Evolutionary conservation across 306 rosid species (phyloP).

Genomic region (Sesbania bispinosa): DNA sequence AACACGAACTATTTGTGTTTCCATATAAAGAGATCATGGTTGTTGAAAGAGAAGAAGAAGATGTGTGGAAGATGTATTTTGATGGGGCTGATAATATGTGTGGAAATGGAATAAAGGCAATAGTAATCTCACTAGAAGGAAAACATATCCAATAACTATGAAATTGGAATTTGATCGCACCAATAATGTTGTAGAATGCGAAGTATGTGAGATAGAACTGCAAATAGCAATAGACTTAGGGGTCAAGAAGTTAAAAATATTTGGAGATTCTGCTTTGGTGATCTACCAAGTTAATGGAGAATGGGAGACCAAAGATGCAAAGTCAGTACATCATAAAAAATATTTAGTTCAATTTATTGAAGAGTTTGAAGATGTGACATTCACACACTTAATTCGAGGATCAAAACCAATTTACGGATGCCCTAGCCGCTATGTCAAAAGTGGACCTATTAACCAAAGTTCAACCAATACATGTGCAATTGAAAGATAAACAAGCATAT

Average conservation of each 20-base stretch:
- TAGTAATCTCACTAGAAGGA: not conserved
- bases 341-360: not conserved
- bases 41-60: not conserved
- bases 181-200: not conserved
- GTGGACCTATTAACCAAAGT: too few species aligned
- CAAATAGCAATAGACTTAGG: not conserved
- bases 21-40: not conserved
- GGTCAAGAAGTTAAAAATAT: too few species aligned
- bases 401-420: not conserved
- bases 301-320: not conserved
- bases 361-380: not conserved
- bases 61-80: not conserved
- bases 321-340: not conserved
- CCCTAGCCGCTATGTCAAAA: not conserved
- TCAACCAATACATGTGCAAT: too few species aligned
- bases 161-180: not conserved
- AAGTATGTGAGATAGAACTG: too few species aligned
- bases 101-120: not conserved
- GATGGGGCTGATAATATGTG: not conserved
- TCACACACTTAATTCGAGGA: not conserved
- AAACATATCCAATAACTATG: not conserved
- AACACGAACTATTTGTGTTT: rapidly evolving
- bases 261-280: not conserved
- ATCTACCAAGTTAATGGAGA: not conserved
- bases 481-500: not conserved